These are phyloP conservation scores for Fagus sylvatica DNA, from an alignment of 306 rosid species.

Conservation along the genomic window DNA sequence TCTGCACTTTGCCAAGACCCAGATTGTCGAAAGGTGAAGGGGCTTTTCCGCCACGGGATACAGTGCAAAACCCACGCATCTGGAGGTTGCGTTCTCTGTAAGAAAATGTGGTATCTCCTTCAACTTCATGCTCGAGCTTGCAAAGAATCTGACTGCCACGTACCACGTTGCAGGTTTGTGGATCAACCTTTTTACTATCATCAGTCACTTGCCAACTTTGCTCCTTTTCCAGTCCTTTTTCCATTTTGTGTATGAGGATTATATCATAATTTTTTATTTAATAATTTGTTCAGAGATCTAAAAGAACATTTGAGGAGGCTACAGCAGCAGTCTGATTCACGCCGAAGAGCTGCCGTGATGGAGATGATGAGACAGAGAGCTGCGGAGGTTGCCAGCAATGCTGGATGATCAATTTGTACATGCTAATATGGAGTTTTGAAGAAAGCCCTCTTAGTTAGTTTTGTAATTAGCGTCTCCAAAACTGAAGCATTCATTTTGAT, in stretches of 20 bases:
- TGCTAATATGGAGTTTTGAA: slow-evolving; percentile 38
- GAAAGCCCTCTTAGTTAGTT: slow-evolving; percentile 23
- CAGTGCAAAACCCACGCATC: slow-evolving; percentile 90
- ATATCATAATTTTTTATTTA: background rate
- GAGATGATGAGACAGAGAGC: slow-evolving; percentile 99
- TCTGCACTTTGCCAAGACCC: slow-evolving; percentile 89
- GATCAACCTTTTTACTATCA: slow-evolving; percentile 1
- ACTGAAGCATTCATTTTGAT: background rate
- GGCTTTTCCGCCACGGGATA: slow-evolving; percentile 95
- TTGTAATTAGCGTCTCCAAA: slow-evolving; percentile 38
- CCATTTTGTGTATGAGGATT: background rate
- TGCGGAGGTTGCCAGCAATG: slow-evolving; percentile 81
- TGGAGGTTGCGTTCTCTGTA: slow-evolving; percentile 94
- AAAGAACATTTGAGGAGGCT: slow-evolving; percentile 91
- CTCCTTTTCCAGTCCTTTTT: background rate
- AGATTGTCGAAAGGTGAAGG: slow-evolving; percentile 96
- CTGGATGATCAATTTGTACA: slow-evolving; percentile 50
- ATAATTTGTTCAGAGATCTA: slow-evolving; percentile 63
- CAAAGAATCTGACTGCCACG: slow-evolving; percentile 91
- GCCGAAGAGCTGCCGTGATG: slow-evolving; percentile 97
- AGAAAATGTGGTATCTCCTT: slow-evolving; percentile 98
- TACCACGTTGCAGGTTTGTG: slow-evolving; percentile 96
- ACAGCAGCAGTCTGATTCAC: slow-evolving; percentile 96
- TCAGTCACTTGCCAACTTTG: background rate
- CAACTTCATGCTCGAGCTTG: slow-evolving; percentile 99